phyloP scores from a whole-genome alignment of 768 basidiomycete species.

The Serpula lacrymans region DNA sequence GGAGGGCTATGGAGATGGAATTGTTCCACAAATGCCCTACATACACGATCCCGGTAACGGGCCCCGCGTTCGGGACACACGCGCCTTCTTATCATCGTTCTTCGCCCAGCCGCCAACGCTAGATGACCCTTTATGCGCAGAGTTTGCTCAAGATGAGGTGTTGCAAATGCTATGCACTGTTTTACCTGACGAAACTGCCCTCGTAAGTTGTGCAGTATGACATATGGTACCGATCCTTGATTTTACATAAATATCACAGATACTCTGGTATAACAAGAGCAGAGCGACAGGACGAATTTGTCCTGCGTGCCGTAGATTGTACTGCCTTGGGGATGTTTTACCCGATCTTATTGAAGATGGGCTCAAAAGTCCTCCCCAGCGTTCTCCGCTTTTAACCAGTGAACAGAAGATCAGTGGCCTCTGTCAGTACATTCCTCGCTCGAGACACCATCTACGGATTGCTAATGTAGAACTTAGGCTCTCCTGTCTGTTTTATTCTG shows the following conservation, averaged over 20 bases:
- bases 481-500: conserved; percentile 71
- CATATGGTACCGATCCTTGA: not conserved
- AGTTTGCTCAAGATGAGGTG: conserved; percentile 75
- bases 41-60: conserved; percentile 80
- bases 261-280: conserved; percentile 86
- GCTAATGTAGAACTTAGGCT: conserved; percentile 47
- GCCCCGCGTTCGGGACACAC: conserved; percentile 66
- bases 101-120: conserved; percentile 65
- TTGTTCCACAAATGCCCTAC: conserved; percentile 46
- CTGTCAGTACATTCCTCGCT: conserved; percentile 44
- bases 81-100: conserved; percentile 61
- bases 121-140: conserved; percentile 67
- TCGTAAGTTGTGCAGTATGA: conserved; percentile 41
- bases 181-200: conserved; percentile 67
- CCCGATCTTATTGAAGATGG: conserved; percentile 40
- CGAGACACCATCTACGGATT: not conserved
- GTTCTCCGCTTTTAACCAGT: conserved; percentile 40
- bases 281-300: conserved; percentile 67
- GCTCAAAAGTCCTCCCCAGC: conserved; percentile 10
- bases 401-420: conserved; percentile 77
- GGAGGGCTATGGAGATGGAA: conserved; percentile 8
- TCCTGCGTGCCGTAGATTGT: conserved; percentile 73
- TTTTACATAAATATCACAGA: conserved; percentile 34
- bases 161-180: conserved; percentile 68
- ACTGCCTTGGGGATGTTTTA: conserved; percentile 63